These are phyloP conservation scores for Lactifluus subvellereus DNA, from an alignment of 768 basidiomycete species.

Conservation along the genomic window DNA sequence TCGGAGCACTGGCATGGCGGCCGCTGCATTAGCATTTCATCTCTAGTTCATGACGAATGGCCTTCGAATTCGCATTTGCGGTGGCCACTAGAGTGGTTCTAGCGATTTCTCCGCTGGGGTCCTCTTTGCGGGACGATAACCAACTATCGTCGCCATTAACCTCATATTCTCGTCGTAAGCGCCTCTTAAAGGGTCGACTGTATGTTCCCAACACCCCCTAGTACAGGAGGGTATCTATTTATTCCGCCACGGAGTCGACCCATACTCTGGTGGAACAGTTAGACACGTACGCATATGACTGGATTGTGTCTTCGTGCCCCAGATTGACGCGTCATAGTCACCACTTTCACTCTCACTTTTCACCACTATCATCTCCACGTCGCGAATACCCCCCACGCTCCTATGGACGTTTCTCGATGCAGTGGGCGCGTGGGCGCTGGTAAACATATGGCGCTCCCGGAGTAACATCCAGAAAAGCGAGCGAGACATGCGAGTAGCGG, in stretches of 20 bases:
- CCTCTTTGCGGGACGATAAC: conserved; percentile 57
- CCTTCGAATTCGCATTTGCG: conserved; percentile 28
- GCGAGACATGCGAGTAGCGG: conserved; percentile 57
- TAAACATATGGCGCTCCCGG: conserved; percentile 61
- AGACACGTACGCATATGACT: conserved; percentile 60
- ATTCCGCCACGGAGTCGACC: conserved; percentile 68
- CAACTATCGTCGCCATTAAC: conserved; percentile 80
- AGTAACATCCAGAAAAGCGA: conserved; percentile 43
- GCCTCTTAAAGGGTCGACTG: not conserved
- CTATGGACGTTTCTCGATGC: conserved; percentile 71
- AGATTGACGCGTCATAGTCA: conserved; percentile 44
- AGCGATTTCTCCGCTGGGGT: conserved; percentile 44
- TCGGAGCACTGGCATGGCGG: no score
- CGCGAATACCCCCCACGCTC: conserved; percentile 42
- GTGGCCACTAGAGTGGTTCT: conserved; percentile 48
- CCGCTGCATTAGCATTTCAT: not conserved
- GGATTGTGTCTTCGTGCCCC: not conserved
- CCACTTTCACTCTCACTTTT: conserved; percentile 74
- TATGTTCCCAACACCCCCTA: conserved; percentile 32
- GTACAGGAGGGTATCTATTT: conserved; percentile 90
- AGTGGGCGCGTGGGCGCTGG: conserved; percentile 60
- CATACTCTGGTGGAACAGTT: conserved; percentile 82
- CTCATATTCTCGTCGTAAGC: conserved; percentile 69
- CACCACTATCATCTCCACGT: conserved; percentile 59
- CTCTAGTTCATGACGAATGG: conserved; percentile 1